phyloP scores from a whole-genome alignment of 331 rosid species.

The Acacia concinna region DNA sequence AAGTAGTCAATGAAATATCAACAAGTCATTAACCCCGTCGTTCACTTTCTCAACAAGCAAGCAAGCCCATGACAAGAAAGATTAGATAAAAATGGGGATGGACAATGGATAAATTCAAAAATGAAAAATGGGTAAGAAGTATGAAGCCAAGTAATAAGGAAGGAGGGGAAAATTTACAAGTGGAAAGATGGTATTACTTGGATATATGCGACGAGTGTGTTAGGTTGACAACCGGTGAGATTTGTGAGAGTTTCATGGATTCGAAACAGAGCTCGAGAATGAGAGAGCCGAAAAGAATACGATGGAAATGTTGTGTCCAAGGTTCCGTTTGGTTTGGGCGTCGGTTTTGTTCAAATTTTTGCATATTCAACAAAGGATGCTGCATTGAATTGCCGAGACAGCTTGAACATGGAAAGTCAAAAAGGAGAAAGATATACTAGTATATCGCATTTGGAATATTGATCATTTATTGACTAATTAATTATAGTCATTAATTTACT shows the following conservation, averaged over 20 bases:
- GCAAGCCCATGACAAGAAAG: slow-evolving; percentile 27
- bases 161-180: not conserved
- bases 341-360: slow-evolving; percentile 8
- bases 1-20: slow-evolving; percentile 36
- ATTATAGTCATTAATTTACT: not conserved
- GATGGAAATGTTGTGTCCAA: slow-evolving; percentile 23
- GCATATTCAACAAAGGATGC: slow-evolving; percentile 61
- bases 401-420: slow-evolving; percentile 56
- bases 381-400: slow-evolving; percentile 20
- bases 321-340: slow-evolving; percentile 47
- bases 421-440: slow-evolving; percentile 32
- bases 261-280: slow-evolving; percentile 37
- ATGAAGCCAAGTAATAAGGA: slow-evolving; percentile 10
- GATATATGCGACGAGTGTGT: slow-evolving; percentile 33
- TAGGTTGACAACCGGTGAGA: slow-evolving; percentile 70
- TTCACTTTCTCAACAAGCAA: slow-evolving; percentile 41
- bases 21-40: slow-evolving; percentile 37
- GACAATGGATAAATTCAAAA: slow-evolving; percentile 6
- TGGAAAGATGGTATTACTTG: not conserved
- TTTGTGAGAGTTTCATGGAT: slow-evolving; percentile 45
- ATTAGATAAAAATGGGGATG: slow-evolving; percentile 10
- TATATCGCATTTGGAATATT: not conserved
- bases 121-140: not conserved
- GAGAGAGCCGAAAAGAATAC: not conserved
- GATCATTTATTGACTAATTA: not conserved